Evolutionary conservation across 805 yeast genomes (phyloP).

Genomic region (Saturnispora kantuleensis): DNA sequence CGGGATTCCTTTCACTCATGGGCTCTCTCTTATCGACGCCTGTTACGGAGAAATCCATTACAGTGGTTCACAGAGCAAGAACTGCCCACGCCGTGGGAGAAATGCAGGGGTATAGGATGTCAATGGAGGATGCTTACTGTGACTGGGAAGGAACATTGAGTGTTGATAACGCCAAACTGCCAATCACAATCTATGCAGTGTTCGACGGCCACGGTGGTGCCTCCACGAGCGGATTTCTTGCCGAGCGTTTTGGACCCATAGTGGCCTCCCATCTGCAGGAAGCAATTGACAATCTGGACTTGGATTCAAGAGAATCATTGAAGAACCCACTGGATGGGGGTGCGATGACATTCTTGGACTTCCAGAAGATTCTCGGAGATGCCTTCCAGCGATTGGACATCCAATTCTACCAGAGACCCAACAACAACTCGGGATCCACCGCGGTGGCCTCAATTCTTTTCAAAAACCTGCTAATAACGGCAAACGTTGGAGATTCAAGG

Average conservation of each 20-base stretch:
- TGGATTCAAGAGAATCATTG: slow-evolving; percentile 12
- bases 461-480: slow-evolving; percentile 39
- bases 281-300: slow-evolving; percentile 13
- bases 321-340: slow-evolving; percentile 11
- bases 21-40: slow-evolving; percentile 72
- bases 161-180: background rate
- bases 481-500: slow-evolving; percentile 73
- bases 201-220: slow-evolving; percentile 82
- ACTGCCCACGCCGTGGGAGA: slow-evolving; percentile 56
- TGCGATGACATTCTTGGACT: slow-evolving; percentile 17
- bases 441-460: slow-evolving; percentile 38
- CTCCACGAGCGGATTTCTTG: slow-evolving; percentile 45
- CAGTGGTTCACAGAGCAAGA: slow-evolving; percentile 34
- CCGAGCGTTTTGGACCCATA: slow-evolving; percentile 29
- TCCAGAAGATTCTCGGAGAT: slow-evolving; percentile 29
- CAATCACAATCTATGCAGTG: slow-evolving; percentile 48
- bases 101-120: slow-evolving; percentile 68
- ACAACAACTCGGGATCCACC: slow-evolving; percentile 42
- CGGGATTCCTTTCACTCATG: slow-evolving; percentile 29
- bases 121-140: slow-evolving; percentile 71
- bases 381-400: slow-evolving; percentile 38
- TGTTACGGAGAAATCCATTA: slow-evolving; percentile 54
- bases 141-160: slow-evolving; percentile 25
- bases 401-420: slow-evolving; percentile 30
- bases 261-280: slow-evolving; percentile 15